Percentiles rank a stretch among this genome's conserved stretches.
phyloP scores from a whole-genome alignment of 305 asterid species.

The Nicotiana rustica region DNA sequence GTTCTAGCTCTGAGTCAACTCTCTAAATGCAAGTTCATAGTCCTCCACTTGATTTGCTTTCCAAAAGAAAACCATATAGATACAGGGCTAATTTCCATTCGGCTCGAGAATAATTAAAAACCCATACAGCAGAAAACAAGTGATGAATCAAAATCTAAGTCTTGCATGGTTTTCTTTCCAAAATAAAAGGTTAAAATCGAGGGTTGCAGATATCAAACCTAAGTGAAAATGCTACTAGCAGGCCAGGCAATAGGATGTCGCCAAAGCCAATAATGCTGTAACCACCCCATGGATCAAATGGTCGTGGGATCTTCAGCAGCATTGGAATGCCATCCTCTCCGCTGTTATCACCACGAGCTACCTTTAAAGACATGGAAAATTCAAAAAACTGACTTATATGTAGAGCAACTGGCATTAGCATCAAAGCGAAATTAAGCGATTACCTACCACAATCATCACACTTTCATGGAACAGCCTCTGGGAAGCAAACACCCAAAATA shows the following conservation, averaged over 20 bases:
- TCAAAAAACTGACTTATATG: constrained; percentile 34
- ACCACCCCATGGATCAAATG: constrained; percentile 99
- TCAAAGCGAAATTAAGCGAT: constrained; percentile 31
- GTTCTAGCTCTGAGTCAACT: background rate
- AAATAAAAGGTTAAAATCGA: background rate
- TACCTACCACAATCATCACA: constrained; percentile 96
- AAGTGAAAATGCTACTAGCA: constrained; percentile 87
- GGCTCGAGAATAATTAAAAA: background rate
- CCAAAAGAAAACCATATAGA: constrained; percentile 6
- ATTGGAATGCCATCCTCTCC: constrained; percentile 96
- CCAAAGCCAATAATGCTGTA: constrained; percentile 97
- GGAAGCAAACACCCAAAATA: constrained; percentile 94
- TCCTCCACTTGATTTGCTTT: background rate
- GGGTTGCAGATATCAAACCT: constrained; percentile 55
- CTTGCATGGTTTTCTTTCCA: background rate
- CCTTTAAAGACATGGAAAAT: constrained; percentile 54
- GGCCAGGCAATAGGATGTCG: constrained; percentile 91
- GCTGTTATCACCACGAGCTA: constrained; percentile 95
- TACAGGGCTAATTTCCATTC: background rate
- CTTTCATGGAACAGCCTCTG: constrained; percentile 86
- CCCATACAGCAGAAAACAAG: background rate
- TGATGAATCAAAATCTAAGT: background rate
- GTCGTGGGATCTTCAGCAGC: constrained; percentile 93
- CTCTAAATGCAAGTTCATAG: background rate
- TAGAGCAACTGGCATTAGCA: background rate